phyloP scores from a whole-genome alignment of 306 rosid species.

The Corylus americana region DNA sequence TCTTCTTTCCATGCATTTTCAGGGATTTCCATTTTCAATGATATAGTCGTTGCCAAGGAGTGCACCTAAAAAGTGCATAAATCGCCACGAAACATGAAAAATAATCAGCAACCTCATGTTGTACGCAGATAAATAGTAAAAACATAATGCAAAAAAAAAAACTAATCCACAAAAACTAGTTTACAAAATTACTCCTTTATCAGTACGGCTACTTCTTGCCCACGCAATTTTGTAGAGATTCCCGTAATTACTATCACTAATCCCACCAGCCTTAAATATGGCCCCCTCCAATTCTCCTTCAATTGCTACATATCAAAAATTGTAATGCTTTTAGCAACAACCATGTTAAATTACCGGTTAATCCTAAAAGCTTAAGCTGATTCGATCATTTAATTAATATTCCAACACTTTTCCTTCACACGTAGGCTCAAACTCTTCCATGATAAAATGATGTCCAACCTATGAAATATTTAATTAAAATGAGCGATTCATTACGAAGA shows the following conservation, averaged over 20 bases:
- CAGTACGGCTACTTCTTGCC: conserved; percentile 95
- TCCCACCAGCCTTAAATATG: conserved; percentile 84
- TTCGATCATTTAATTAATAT: too few species aligned
- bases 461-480: too few species aligned
- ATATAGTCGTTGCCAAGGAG: conserved; percentile 75
- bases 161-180: conserved; percentile 11
- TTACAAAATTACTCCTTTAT: conserved; percentile 79
- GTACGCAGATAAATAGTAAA: conserved; percentile 1
- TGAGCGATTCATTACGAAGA: too few species aligned
- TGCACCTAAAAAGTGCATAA: conserved; percentile 56
- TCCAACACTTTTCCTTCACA: too few species aligned
- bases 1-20: conserved; percentile 69
- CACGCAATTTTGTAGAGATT: conserved; percentile 74
- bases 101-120: conserved; percentile 1
- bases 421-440: too few species aligned
- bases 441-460: too few species aligned
- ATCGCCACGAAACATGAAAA: conserved; percentile 17
- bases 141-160: conserved; percentile 9
- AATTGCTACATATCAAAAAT: conserved; percentile 64
- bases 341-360: too few species aligned
- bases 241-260: conserved; percentile 72
- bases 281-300: conserved; percentile 89
- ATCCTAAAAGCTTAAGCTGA: too few species aligned
- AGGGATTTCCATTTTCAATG: conserved; percentile 93
- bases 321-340: conserved; percentile 35